Evolutionary conservation across 164 flowering plant species (phyloP), one percentile per base, ranked within the genome.

Genomic region (Vitis rotundifolia): DNA sequence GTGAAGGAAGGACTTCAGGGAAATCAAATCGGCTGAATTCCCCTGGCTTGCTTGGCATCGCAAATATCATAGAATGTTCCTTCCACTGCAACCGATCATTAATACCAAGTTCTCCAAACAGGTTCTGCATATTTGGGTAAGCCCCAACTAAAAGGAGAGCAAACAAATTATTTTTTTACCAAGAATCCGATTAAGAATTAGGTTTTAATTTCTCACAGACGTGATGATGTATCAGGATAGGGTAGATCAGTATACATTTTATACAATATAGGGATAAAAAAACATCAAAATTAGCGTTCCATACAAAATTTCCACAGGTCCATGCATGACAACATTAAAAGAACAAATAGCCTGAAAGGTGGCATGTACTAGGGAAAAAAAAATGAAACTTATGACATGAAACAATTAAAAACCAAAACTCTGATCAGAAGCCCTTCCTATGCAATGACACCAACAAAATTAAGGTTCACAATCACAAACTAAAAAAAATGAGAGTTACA

Each of bases 31-130:
- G 85, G 78, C 99, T 95, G 81, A 91, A 95, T 68, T 91, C 88
- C 59, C 98, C 99, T 31, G 98, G 98, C 76, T 93, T 95, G 77
- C 78, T 87, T 69, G 99, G 99, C 97, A 91, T 91, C 9, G 98
- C 97, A 84, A 95, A 95, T 70, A 95, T 93, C 99, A 95, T 95
- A 11, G 99, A 93, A 73, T 95, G 99, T 84, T 93, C 99, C 82
- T 95, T 95, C 99, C 99, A 95, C 75, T 93, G 99, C 81, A 95
- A 74, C 62, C 97, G 86, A 76, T 95, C 99, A 78, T 87, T 85
- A 56, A 95, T 95, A 16, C 95, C 97, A 73, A 93, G 94, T 74
- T 95, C 99, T 64, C 97, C 93, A 82, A 95, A 91, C 75, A 95
- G 79, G 80, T 90, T 95, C 78, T 95, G 99, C 9, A 95, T 59